Percentiles rank a stretch among this genome's conserved stretches.
Evolutionary conservation across 352 stramenopile species (phyloP).

Genomic region (Aphanomyces astaci): DNA sequence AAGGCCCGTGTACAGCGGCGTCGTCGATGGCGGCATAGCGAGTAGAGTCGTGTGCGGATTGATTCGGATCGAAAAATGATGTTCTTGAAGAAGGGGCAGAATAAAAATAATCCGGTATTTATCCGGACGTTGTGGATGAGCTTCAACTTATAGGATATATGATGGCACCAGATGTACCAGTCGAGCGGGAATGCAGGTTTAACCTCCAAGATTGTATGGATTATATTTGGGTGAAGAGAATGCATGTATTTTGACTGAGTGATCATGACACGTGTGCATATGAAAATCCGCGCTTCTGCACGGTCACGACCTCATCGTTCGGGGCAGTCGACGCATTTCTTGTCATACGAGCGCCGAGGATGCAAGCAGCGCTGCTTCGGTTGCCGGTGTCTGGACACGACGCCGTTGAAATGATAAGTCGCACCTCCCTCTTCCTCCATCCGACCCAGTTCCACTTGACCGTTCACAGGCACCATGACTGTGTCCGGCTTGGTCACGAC

Average conservation of each 20-base stretch:
- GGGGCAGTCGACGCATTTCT: conserved; percentile 17
- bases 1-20: not conserved
- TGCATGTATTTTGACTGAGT: not conserved
- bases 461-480: not conserved
- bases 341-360: conserved; percentile 4
- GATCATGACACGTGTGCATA: too few species aligned
- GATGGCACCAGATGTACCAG: too few species aligned
- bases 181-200: too few species aligned
- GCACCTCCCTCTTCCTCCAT: not conserved
- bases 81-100: too few species aligned
- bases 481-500: not conserved
- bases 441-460: not conserved
- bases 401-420: not conserved
- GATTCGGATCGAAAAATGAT: too few species aligned
- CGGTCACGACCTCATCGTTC: not conserved
- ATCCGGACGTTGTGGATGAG: too few species aligned
- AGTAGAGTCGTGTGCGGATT: too few species aligned
- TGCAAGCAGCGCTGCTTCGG: conserved; percentile 17
- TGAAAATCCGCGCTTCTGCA: too few species aligned
- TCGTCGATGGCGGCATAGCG: not conserved
- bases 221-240: too few species aligned
- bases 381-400: not conserved
- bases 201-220: too few species aligned
- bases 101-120: too few species aligned
- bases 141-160: too few species aligned